Percentiles rank a stretch among this genome's conserved stretches.
phyloP scores from a whole-genome alignment of 2,329 filamentous ascomycete genomes.

The Monosporascus sp. region DNA sequence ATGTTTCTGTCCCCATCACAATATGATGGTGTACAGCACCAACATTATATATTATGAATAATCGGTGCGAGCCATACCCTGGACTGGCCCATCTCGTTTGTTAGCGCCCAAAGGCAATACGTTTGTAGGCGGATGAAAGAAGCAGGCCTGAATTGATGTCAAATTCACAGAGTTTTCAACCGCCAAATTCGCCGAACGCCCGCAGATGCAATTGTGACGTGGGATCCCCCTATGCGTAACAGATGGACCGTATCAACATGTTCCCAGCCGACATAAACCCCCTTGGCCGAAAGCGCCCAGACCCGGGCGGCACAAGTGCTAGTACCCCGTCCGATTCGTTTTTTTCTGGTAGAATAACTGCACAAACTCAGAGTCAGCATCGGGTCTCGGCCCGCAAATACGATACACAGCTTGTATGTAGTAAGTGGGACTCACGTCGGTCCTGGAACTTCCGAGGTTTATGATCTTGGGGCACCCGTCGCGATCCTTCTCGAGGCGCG shows the following conservation, averaged over 20 bases:
- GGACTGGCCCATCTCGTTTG: not conserved
- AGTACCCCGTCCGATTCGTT: conserved; percentile 57
- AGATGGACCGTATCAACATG: not conserved
- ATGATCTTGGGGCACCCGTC: conserved; percentile 99
- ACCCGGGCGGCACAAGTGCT: conserved; percentile 43
- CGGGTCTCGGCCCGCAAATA: conserved; percentile 16
- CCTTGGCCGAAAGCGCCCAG: conserved; percentile 27
- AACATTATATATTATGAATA: conserved; percentile 18
- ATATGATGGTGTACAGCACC: conserved; percentile 6
- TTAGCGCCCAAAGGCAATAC: not conserved
- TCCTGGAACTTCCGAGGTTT: conserved; percentile 90
- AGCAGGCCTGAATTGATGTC: no score
- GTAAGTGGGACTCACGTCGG: conserved; percentile 60
- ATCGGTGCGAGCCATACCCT: conserved; percentile 2
- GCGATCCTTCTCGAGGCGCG: conserved; percentile 89
- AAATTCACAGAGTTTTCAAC: not conserved
- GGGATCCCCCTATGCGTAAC: not conserved
- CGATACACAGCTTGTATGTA: conserved; percentile 19
- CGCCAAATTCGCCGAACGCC: not conserved
- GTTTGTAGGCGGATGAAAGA: not conserved
- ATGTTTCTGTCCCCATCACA: conserved; percentile 2
- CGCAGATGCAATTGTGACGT: not conserved
- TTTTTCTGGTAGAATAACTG: conserved; percentile 63
- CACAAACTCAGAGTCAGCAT: conserved; percentile 1
- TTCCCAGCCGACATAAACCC: not conserved